Evolutionary conservation across 768 basidiomycete genomes (phyloP), one percentile per base, ranked within the genome.

Genomic region (Pisolithus sp.): DNA sequence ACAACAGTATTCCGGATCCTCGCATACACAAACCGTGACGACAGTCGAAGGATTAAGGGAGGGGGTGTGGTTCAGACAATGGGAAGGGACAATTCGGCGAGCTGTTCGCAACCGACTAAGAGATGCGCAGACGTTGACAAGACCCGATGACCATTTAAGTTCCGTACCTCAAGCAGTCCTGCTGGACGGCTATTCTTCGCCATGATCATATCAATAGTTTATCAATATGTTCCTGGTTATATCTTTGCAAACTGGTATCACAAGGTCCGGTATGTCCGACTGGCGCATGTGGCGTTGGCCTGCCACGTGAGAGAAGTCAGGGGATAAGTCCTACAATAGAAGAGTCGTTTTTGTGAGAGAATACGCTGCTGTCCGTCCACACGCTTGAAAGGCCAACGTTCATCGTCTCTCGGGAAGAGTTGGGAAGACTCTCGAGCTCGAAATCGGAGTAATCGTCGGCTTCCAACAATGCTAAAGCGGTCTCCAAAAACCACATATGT

Each of bases 401-500:
- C 21, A 59, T 38, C 49, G 17, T 55, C 45, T 43, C 49, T 40
- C 53, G 54, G 52, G 56, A 44, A 39, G 48, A 3, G 31, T 57
- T 42, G 31, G 59, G 46, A 8, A 57, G 23, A 47, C 17, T 43
- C 26, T 60, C 63, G 10, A 64, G 50, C 52, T 68, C 66, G 24
- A 56, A 58, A 51, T 86, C 82, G 9, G 82, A 83, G 52, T 79
- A 71, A 53, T 91, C 85, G 28, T 84, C 80, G n/a, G 83, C 80
- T 49, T 88, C 90, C 26, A 97, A 73, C 23, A 99, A 73, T 17
- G 92, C 93, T 10, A 93, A 71, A 10, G 92, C 90, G 5, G 94
- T 90, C 72, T 99, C 95, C 58, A 93, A 68, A 71, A 89, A 97
- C 95, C 95, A 99, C 72, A 89, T 87, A 57, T 90, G 83, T 67